Base-by-base conservation (phyloP, 2,329 filamentous ascomycete species). In the Daldinia sp. region DNA sequence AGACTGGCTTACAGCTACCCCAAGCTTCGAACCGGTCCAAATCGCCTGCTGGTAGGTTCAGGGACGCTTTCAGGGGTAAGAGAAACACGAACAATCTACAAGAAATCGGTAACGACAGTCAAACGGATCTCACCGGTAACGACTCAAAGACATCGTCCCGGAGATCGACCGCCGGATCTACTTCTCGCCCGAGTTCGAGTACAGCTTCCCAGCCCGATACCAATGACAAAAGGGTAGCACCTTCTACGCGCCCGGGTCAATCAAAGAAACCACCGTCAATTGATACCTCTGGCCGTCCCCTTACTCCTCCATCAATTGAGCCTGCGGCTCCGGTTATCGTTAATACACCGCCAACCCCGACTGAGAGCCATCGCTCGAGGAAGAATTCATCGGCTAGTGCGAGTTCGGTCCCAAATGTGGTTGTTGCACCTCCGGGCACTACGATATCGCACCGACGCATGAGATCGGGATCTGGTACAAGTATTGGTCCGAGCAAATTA, bases 401-500 rank as follows among this genome's bases (percentile, higher is more conserved):
- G 64, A 63, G 69, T 72, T 70, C 69, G 66, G 73, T 70, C 68
- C 64, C 82, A 67, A 81, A 85, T 82, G 84, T 88, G 64, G 83
- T 85, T 39, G 82, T 86, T 45, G 87, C 89, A 67, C 81, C 86
- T 34, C 85, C 87, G 68, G 87, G 86, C 72, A 90, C 85, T 72
- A 91, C 92, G 86, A 92, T 89, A 78, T 86, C 89, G 60, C 91
- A 94, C 64, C 77, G 82, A 71, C 80, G 84, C 68, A 75, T 74
- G 63, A 81, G 82, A 72, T 83, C 87, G 81, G 80, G 80, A 72
- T 85, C 84, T 65, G 78, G 77, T 63, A 69, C 76, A 30, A 83
- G 77, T 59, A 78, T 88, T 66, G 84, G 84, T 41, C 94, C 93
- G 29, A 97, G 93, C 83, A 97, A 96, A 78, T 84, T 97, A 34